These are phyloP conservation scores for Globisporangium echinulatum DNA, from an alignment of 352 stramenopile genomes.

Conservation along the genomic window DNA sequence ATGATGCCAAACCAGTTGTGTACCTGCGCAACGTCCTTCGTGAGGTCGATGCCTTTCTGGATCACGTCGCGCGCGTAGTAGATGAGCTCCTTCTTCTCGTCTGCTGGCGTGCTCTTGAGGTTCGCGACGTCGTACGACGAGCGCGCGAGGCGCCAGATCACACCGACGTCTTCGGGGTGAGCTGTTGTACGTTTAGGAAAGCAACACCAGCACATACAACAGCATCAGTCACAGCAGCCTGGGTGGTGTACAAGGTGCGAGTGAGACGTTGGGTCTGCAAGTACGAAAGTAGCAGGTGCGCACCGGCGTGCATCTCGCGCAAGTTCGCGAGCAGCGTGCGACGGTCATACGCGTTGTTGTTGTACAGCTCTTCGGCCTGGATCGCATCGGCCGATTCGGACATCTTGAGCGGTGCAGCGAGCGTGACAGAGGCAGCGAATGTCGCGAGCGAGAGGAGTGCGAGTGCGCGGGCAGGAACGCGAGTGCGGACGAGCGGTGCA, in stretches of 20 bases:
- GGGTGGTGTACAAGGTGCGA: too few species aligned
- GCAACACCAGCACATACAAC: neutral
- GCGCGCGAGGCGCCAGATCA: constrained; percentile 62
- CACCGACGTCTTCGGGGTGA: constrained; percentile 46
- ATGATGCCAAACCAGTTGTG: constrained; percentile 88
- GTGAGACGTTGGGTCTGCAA: neutral
- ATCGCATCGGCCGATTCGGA: constrained; percentile 63
- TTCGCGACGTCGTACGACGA: constrained; percentile 61
- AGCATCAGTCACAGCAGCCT: neutral
- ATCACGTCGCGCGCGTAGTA: constrained; percentile 65
- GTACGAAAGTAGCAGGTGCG: neutral
- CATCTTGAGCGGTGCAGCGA: constrained; percentile 17
- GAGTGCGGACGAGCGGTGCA: constrained; percentile 1
- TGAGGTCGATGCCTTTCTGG: constrained; percentile 40
- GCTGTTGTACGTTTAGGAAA: constrained; percentile 3
- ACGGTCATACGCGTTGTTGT: constrained; percentile 66
- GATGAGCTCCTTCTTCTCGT: constrained; percentile 69
- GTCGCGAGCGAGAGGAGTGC: constrained; percentile 20
- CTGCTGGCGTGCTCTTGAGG: constrained; percentile 38
- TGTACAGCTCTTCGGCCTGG: constrained; percentile 77
- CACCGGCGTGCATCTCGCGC: constrained; percentile 45
- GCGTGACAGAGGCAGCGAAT: constrained; percentile 7
- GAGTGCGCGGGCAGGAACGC: constrained; percentile 8
- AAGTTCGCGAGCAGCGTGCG: constrained; percentile 58
- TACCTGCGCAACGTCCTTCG: constrained; percentile 51